Evolutionary conservation across 106 monocot genomes (phyloP).

Genomic region (Dioscorea alata): DNA sequence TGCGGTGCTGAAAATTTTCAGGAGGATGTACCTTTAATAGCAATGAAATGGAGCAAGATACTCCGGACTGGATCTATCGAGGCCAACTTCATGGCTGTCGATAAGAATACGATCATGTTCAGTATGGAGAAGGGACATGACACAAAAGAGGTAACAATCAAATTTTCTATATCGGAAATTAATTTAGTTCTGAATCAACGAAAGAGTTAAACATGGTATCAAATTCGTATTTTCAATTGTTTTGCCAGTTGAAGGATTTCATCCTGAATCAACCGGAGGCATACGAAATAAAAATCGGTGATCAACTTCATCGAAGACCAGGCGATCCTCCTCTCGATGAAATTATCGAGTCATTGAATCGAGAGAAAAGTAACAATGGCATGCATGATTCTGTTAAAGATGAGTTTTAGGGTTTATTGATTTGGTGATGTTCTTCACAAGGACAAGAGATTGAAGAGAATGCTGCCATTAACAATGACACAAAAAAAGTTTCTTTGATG

Average conservation of each 20-base stretch:
- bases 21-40: constrained; percentile 68
- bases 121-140: constrained; percentile 80
- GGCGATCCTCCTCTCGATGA: constrained; percentile 87
- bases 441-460: too few relatives aligned
- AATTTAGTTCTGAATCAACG: background rate
- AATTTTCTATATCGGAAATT: background rate
- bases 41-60: constrained; percentile 82
- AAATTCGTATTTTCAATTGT: background rate
- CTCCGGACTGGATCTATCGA: constrained; percentile 77
- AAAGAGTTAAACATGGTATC: background rate
- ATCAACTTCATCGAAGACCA: constrained; percentile 59
- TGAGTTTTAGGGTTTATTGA: background rate
- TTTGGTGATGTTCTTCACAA: background rate
- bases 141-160: constrained; percentile 51
- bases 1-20: constrained; percentile 14
- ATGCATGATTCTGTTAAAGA: background rate
- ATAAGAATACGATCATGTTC: constrained; percentile 82
- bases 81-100: constrained; percentile 75
- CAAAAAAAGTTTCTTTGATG: too few relatives aligned
- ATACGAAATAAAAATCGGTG: constrained; percentile 88
- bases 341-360: constrained; percentile 39
- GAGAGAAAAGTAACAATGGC: background rate
- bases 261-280: constrained; percentile 75
- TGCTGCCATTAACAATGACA: too few relatives aligned
- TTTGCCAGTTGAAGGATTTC: constrained; percentile 73